Evolutionary conservation across 139 green algal genomes (phyloP), one percentile per base, ranked within the genome.

Genomic region (Chlamydomonas urium): DNA sequence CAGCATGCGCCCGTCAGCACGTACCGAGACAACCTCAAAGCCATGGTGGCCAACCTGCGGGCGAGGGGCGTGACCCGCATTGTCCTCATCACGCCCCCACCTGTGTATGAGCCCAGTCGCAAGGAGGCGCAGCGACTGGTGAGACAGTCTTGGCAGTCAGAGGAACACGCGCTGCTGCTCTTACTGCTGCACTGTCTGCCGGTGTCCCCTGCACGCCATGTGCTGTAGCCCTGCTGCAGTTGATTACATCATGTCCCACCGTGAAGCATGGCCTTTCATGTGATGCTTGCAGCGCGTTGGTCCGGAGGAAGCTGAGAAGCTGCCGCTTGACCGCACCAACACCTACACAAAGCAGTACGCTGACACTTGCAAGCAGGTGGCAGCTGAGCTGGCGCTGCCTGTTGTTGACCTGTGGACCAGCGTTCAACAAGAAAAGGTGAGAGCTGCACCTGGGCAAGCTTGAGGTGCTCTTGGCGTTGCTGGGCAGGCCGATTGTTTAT

Each of bases 1-100:
- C 94, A 98, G 85, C 86, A 97, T 68, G 94, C 98, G 35, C 90
- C 93, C 1, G 0, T 96, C 0, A 23, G 47, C 0, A 88, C 97
- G 76, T 96, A 89, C 61, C 29, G 24, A 8, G 8, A 29, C 8
- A 94, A 93, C 78, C 69, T 96, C 42, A 31, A 37, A 28, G 37
- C 42, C 1, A 89, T 96, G 8, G 85, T 96, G 61, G 1, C 5
- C 24, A 37, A 78, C 35, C 53, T 88, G 14, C 42, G 58, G 24
- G 29, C 2, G 0, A 47, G 65, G 19, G 78, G 77, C 24, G 77
- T 88, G 17, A 2, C 56, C 6, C 60, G 67, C 19, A 76, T 93
- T 0, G 24, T 96, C 38, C 61, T 96, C 6, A 82, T 96, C 47
- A 91, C 90, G 2, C 87, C 90, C 3, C 88, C 89, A 0, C 90